Percentiles rank a stretch among this genome's conserved stretches.
These are phyloP conservation scores for Fusarium sambucinum DNA, from an alignment of 2,329 filamentous ascomycete species.

Conservation along the genomic window DNA sequence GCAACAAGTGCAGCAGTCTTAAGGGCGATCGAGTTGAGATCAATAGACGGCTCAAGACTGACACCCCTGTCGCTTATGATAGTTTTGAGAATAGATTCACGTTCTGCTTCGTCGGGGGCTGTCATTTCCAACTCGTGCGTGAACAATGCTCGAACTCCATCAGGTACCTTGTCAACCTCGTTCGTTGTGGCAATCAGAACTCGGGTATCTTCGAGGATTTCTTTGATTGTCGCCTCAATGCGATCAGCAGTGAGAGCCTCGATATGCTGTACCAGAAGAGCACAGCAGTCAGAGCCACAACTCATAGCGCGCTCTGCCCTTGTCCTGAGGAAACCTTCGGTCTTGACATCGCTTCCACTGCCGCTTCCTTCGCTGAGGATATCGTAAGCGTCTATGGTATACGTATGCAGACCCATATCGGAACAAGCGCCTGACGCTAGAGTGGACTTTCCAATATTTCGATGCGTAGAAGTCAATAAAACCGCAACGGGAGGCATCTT, in stretches of 20 bases:
- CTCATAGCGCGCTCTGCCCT: slow-evolving; percentile 89
- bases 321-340: slow-evolving; percentile 88
- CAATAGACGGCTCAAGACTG: slow-evolving; percentile 83
- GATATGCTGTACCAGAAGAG: slow-evolving; percentile 87
- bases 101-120: slow-evolving; percentile 91
- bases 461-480: slow-evolving; percentile 89
- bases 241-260: slow-evolving; percentile 92
- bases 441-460: slow-evolving; percentile 92
- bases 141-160: slow-evolving; percentile 89
- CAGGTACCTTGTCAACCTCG: slow-evolving; percentile 93
- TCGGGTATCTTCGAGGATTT: slow-evolving; percentile 81
- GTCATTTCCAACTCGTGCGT: slow-evolving; percentile 95
- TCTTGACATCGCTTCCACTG: slow-evolving; percentile 91
- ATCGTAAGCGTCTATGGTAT: slow-evolving; percentile 90
- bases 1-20: slow-evolving; percentile 97
- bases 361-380: slow-evolving; percentile 88
- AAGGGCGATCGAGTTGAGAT: slow-evolving; percentile 85
- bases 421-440: slow-evolving; percentile 81
- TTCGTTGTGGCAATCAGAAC: slow-evolving; percentile 95
- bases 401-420: slow-evolving; percentile 91
- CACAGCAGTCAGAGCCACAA: slow-evolving; percentile 86
- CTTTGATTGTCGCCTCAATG: slow-evolving; percentile 86
- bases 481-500: slow-evolving; percentile 90
- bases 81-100: slow-evolving; percentile 85
- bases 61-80: slow-evolving; percentile 83